Conservation (phyloP, 805 yeast species). For the Metschnikowia lachancei region DNA sequence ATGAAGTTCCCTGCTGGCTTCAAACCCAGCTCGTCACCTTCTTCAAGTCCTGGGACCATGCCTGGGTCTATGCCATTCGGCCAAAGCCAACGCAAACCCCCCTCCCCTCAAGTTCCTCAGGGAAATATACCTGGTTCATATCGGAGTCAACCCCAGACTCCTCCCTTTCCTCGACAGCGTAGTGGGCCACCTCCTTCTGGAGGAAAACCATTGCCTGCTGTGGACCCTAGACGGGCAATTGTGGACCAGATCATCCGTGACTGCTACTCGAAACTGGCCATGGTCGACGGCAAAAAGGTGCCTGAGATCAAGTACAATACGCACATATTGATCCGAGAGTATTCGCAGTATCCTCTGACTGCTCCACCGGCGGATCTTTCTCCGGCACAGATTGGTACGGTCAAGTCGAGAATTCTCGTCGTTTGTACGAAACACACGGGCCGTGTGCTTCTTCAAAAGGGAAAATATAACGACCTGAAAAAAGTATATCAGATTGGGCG, state of each 20-base stretch:
- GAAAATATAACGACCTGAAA: constrained; percentile 67
- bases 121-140: neutral
- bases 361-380: constrained; percentile 64
- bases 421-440: constrained; percentile 65
- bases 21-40: neutral
- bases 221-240: constrained; percentile 22
- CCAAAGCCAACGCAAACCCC: constrained; percentile 3
- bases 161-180: constrained; percentile 9
- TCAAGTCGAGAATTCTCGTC: constrained; percentile 60
- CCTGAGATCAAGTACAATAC: constrained; percentile 56
- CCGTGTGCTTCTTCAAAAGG: constrained; percentile 74
- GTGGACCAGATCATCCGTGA: constrained; percentile 36
- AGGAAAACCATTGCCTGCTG: neutral
- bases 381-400: constrained; percentile 31
- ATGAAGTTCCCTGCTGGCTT: constrained; percentile 3
- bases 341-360: constrained; percentile 61
- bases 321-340: constrained; percentile 75
- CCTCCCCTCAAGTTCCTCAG: constrained; percentile 1
- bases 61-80: neutral
- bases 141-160: neutral
- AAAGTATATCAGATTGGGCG: constrained; percentile 85
- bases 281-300: constrained; percentile 17
- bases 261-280: constrained; percentile 34
- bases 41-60: constrained; percentile 5
- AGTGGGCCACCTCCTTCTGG: constrained; percentile 5